phyloP scores from a whole-genome alignment of 2,329 filamentous ascomycete species.

The Dichotomopilus funicola region DNA sequence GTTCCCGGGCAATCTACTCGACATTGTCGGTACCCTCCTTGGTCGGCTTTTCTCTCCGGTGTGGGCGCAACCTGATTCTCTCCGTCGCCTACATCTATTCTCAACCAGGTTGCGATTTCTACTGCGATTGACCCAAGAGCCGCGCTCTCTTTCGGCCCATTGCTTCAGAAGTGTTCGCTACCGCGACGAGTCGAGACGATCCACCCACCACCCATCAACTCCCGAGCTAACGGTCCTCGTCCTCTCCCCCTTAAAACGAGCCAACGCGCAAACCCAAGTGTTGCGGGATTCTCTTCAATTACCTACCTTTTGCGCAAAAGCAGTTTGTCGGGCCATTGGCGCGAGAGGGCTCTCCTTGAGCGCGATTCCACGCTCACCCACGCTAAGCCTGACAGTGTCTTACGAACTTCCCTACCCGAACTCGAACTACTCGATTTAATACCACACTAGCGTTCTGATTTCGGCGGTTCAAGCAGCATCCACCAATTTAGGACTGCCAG shows the following conservation, averaged over 20 bases:
- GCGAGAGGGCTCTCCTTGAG: neutral
- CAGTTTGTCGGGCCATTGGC: neutral
- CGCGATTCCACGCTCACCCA: no score
- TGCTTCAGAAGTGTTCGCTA: neutral
- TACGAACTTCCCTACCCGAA: no score
- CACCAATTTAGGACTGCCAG: no score
- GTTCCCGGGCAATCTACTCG: neutral
- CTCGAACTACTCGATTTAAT: no score
- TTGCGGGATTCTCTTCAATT: neutral
- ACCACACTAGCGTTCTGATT: no score
- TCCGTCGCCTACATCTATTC: neutral
- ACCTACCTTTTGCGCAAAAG: neutral
- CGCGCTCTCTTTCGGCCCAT: neutral
- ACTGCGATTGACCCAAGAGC: constrained; percentile 10
- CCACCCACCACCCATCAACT: neutral
- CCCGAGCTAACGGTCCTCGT: neutral
- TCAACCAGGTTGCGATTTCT: neutral
- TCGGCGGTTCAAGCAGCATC: no score
- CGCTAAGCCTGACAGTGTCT: no score
- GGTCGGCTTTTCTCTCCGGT: neutral
- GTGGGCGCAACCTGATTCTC: constrained; percentile 3
- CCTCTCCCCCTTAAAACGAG: neutral
- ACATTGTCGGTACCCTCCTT: neutral
- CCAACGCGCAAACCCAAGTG: neutral
- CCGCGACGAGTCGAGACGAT: constrained; percentile 6